A percentile compares a stretch with the other conserved stretches of the same genome.
These are phyloP conservation scores for Hanseniaspora jakobsenii DNA, from an alignment of 805 yeast species.

Conservation along the genomic window DNA sequence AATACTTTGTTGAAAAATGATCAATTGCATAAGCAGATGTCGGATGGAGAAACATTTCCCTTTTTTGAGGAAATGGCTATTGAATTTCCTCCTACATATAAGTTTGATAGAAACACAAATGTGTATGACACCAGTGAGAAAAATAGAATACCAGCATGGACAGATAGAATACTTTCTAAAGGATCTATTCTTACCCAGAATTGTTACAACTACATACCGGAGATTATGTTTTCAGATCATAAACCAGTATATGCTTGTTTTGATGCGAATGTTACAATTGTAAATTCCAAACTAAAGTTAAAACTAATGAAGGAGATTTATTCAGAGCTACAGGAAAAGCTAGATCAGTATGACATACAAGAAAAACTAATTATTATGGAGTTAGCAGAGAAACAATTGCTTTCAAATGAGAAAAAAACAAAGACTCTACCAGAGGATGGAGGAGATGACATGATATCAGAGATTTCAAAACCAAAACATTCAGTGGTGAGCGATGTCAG, in stretches of 20 bases:
- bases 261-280: constrained; percentile 47
- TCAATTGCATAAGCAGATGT: constrained; percentile 68
- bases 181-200: constrained; percentile 48
- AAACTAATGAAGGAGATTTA: constrained; percentile 44
- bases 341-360: constrained; percentile 30
- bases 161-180: constrained; percentile 71
- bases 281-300: constrained; percentile 46
- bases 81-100: constrained; percentile 81
- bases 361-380: constrained; percentile 51
- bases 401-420: neutral
- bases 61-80: constrained; percentile 73
- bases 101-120: constrained; percentile 77
- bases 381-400: constrained; percentile 33
- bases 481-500: neutral
- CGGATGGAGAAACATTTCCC: constrained; percentile 64
- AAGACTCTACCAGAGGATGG: neutral
- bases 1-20: constrained; percentile 52
- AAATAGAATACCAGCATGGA: constrained; percentile 93
- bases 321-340: constrained; percentile 37
- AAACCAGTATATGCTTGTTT: constrained; percentile 76
- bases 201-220: constrained; percentile 46
- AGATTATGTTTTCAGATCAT: constrained; percentile 70
- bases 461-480: too few relatives aligned
- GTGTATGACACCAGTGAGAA: constrained; percentile 83
- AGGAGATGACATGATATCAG: too few relatives aligned